These are phyloP conservation scores for Colletotrichum sansevieriae DNA, from an alignment of 2,329 filamentous ascomycete genomes.

Conservation along the genomic window DNA sequence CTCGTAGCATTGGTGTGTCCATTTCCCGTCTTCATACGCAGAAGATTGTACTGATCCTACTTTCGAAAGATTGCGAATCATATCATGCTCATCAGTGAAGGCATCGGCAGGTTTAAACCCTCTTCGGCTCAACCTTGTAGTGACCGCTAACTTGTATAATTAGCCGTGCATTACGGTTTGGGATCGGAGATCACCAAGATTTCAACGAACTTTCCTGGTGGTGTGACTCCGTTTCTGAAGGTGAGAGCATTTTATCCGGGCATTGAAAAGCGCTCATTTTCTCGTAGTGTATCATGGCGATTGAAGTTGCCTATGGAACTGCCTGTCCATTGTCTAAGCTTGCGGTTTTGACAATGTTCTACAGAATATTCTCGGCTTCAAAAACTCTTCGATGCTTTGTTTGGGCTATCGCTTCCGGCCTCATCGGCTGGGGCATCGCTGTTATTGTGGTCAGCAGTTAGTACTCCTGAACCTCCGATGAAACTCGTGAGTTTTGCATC, in stretches of 20 bases:
- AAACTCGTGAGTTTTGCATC: no score
- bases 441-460: no score
- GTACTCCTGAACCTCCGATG: no score
- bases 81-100: conserved; percentile 17
- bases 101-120: not conserved
- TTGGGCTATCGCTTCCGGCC: not conserved
- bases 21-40: not conserved
- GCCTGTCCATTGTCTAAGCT: conserved; percentile 19
- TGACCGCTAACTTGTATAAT: not conserved
- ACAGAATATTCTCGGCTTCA: conserved; percentile 27
- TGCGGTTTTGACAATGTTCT: conserved; percentile 18
- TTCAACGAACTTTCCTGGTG: not conserved
- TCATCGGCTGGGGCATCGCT: no score
- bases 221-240: conserved; percentile 11
- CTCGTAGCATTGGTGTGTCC: conserved; percentile 13
- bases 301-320: conserved; percentile 12
- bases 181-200: conserved; percentile 9
- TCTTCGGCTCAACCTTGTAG: no score
- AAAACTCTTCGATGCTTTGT: not conserved
- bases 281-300: conserved; percentile 6
- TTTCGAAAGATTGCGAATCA: conserved; percentile 16
- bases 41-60: not conserved
- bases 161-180: conserved; percentile 5
- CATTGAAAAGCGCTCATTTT: not conserved
- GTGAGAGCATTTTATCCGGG: not conserved